Evolutionary conservation across 2,329 filamentous ascomycete species (phyloP), one percentile per base, ranked within the genome.

Genomic region (Bipolaris sorokiniana): DNA sequence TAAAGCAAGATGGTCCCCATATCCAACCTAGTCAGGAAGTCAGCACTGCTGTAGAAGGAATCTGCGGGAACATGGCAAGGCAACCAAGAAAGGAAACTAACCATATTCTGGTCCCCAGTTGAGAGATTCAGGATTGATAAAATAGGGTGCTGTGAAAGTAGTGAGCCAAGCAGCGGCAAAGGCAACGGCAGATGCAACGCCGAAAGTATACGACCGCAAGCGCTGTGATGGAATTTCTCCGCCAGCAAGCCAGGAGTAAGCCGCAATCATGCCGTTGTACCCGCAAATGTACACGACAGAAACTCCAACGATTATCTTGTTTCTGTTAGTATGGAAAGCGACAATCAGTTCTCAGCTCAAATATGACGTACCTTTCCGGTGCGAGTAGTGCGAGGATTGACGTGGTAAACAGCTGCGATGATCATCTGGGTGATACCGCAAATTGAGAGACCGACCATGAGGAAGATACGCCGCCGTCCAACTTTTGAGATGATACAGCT

Each of bases 181-280:
- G 0, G 80, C 83, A 20, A 85, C 70, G 0, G 82, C 80, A 0
- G 83, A 79, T 0, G 84, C 83, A 1, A 77, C 64, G 41, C 84
- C 84, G 51, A 86, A 86, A 0, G 84, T 86, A 61, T 86, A 83
- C 0, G 82, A 84, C 3, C 84, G 80, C 6, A 86, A 77, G 5
- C 83, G 78, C 68, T 86, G 84, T 0, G 83, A 84, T 0, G 84
- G 84, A 3, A 86, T 77, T 63, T 87, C 84, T 26, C 84, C 84
- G 7, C 83, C 83, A 0, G 80, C 80, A 0, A 86, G 76, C 84
- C 84, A 86, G 1, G 84, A 82, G 59, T 86, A 86, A 0, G 82
- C 81, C 0, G 83, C 75, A 10, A 86, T 78, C 77, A 84, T 79
- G 20, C 80, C 77, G 61, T 84, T 86, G 66, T 85, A 86, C 3